Conservation (phyloP, 208 protist genomes). For the Trypanosomatidae sp. region DNA sequence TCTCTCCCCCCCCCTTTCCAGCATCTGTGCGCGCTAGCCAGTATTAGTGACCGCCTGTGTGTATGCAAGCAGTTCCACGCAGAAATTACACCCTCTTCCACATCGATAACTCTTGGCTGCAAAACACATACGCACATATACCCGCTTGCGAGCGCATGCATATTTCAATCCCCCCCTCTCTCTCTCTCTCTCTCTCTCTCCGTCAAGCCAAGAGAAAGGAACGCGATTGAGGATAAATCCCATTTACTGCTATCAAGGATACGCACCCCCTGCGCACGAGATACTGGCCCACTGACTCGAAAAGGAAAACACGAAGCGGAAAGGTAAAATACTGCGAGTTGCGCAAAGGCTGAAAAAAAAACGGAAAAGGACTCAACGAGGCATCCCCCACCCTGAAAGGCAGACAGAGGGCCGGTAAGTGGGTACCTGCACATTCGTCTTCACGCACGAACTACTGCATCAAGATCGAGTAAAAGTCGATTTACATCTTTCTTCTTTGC, state of each 20-base stretch:
- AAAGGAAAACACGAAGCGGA: background rate
- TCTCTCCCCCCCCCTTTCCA: background rate
- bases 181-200: background rate
- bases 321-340: background rate
- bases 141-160: no score
- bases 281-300: background rate
- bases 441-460: background rate
- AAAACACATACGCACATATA: background rate
- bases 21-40: background rate
- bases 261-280: background rate
- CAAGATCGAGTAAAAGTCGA: background rate
- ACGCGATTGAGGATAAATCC: background rate
- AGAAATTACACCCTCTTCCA: background rate
- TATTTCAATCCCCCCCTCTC: no score
- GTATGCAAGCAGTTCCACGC: background rate
- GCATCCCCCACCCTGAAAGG: background rate
- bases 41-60: background rate
- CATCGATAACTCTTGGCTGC: slow-evolving; percentile 1
- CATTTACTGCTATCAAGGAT: background rate
- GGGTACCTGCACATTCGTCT: background rate
- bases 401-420: background rate
- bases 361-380: background rate
- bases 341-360: background rate
- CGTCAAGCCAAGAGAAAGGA: slow-evolving; percentile 2
- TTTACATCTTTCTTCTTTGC: background rate